Conservation (phyloP, 441 rosid genomes). For the Flueggea neowawraea region DNA sequence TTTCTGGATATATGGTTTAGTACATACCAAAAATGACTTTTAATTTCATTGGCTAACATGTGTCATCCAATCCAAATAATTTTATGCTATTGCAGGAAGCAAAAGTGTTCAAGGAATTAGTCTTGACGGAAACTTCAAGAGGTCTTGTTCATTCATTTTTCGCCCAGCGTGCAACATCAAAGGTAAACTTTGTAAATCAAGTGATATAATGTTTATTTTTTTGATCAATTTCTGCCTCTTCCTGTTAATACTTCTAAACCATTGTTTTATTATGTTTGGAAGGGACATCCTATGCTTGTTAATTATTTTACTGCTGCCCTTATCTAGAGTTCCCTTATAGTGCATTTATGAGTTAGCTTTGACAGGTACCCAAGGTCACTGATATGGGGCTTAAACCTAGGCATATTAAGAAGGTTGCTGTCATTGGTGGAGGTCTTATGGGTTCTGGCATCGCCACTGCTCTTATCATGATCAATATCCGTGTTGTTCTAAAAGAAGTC, state of each 20-base stretch:
- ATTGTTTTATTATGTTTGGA: no score
- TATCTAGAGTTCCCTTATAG: background rate
- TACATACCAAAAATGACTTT: constrained; percentile 4
- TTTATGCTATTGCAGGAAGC: constrained; percentile 63
- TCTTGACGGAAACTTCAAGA: constrained; percentile 69
- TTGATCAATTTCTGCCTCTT: background rate
- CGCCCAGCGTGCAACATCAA: constrained; percentile 80
- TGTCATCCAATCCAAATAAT: background rate
- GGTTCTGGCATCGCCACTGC: constrained; percentile 98
- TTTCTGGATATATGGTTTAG: background rate
- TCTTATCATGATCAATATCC: constrained; percentile 55
- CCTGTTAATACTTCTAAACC: background rate
- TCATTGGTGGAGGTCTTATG: constrained; percentile 99
- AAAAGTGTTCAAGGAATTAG: constrained; percentile 68
- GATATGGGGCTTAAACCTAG: constrained; percentile 87
- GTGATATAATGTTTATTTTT: constrained; percentile 2
- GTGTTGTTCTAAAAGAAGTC: constrained; percentile 87
- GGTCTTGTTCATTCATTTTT: constrained; percentile 88
- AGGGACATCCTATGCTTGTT: background rate
- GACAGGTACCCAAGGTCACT: constrained; percentile 86
- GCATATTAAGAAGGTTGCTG: constrained; percentile 75
- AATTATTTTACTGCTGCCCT: background rate
- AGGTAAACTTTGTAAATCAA: constrained; percentile 43
- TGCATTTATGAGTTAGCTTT: constrained; percentile 12
- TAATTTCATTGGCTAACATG: background rate